Percentiles rank a stretch among this genome's conserved stretches.
Conservation (phyloP, 345 rosid genomes). For the Gossypium stocksii region DNA sequence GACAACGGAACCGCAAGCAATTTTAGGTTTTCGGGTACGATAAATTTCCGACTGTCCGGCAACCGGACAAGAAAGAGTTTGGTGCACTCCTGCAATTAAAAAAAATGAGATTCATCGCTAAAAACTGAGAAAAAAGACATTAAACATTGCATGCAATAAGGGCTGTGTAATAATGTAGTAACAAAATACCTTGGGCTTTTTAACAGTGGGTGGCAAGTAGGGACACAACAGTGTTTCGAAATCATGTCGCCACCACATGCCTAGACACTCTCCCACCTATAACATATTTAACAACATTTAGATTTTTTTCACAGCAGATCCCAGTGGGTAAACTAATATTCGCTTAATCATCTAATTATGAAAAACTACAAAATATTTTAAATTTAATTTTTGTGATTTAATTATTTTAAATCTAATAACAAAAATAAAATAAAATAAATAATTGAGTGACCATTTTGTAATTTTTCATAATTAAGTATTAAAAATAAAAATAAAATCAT, state of each 20-base stretch:
- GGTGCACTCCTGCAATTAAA: slow-evolving; percentile 51
- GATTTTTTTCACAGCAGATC: not conserved
- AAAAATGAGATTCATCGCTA: not conserved
- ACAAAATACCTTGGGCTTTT: slow-evolving; percentile 77
- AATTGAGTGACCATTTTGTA: too few relatives aligned
- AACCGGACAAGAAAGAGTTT: slow-evolving; percentile 73
- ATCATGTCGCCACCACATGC: slow-evolving; percentile 88
- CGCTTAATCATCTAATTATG: fast-evolving
- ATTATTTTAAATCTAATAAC: too few relatives aligned
- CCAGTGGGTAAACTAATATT: not conserved
- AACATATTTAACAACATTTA: not conserved
- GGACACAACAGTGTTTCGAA: slow-evolving; percentile 64
- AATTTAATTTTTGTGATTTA: too few relatives aligned
- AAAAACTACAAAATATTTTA: too few relatives aligned
- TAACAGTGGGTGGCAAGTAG: slow-evolving; percentile 53
- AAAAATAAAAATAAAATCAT: too few relatives aligned
- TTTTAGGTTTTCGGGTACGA: slow-evolving; percentile 72
- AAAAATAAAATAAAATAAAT: too few relatives aligned
- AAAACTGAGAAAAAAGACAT: not conserved
- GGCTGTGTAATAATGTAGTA: slow-evolving; percentile 1
- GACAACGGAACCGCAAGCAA: slow-evolving; percentile 81
- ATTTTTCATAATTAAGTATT: too few relatives aligned
- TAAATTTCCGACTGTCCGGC: slow-evolving; percentile 52
- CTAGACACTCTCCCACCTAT: slow-evolving; percentile 77
- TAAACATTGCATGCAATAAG: not conserved